These are phyloP conservation scores for Ophiostoma ips DNA, from an alignment of 2,329 filamentous ascomycete genomes.

Conservation along the genomic window DNA sequence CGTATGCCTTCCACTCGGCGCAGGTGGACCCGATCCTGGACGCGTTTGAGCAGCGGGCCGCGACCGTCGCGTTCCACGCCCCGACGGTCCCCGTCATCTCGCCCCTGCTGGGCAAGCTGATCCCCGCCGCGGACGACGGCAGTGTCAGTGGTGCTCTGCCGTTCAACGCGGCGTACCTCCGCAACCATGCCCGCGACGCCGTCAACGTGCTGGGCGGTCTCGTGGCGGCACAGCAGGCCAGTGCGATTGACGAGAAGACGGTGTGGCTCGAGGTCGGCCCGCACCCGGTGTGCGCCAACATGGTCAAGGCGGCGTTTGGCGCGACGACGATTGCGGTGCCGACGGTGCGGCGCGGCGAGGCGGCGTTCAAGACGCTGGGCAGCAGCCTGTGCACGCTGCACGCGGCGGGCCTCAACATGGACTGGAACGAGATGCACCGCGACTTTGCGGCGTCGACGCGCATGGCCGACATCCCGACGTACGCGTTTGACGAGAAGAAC, in stretches of 20 bases:
- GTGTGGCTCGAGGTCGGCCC: slow-evolving; percentile 64
- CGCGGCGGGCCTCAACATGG: slow-evolving; percentile 44
- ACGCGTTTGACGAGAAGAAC: slow-evolving; percentile 59
- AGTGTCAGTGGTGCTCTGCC: slow-evolving; percentile 34
- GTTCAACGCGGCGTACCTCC: slow-evolving; percentile 50
- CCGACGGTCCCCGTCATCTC: slow-evolving; percentile 48
- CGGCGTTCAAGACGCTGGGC: slow-evolving; percentile 49
- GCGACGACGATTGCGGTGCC: slow-evolving; percentile 39
- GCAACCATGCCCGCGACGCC: slow-evolving; percentile 49
- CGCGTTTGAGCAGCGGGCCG: slow-evolving; percentile 37
- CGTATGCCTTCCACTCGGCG: slow-evolving; percentile 40
- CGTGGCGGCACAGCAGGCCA: slow-evolving; percentile 41
- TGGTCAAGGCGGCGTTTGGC: slow-evolving; percentile 52
- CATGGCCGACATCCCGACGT: slow-evolving; percentile 51
- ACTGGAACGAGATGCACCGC: slow-evolving; percentile 58
- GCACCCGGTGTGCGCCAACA: slow-evolving; percentile 52
- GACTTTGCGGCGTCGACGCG: slow-evolving; percentile 27
- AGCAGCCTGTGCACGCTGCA: slow-evolving; percentile 45
- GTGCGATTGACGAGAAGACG: slow-evolving; percentile 49
- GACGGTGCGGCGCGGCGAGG: slow-evolving; percentile 48
- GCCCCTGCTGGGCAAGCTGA: slow-evolving; percentile 46
- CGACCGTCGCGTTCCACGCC: slow-evolving; percentile 16
- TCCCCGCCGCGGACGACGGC: slow-evolving; percentile 32
- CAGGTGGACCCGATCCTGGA: slow-evolving; percentile 42
- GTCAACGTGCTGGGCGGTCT: slow-evolving; percentile 57